A percentile compares a stretch with the other conserved stretches of the same genome.
Evolutionary conservation across 805 yeast species (phyloP).

Genomic region (Pichia gijzeniarum): DNA sequence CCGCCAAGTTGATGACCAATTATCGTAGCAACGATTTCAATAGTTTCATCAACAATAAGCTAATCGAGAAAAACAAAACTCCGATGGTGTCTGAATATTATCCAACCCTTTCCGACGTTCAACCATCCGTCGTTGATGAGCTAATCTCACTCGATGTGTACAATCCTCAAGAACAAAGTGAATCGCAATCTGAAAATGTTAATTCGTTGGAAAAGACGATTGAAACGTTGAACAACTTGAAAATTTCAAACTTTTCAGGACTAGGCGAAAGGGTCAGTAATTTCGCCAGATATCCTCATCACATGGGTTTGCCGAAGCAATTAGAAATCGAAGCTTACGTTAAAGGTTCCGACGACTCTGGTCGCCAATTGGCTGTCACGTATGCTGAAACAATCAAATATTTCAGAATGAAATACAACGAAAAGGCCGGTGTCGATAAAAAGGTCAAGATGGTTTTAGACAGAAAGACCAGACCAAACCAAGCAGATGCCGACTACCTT

Average conservation of each 20-base stretch:
- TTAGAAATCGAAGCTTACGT: slow-evolving; percentile 56
- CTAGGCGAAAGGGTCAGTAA: slow-evolving; percentile 30
- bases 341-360: slow-evolving; percentile 53
- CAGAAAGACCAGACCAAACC: slow-evolving; percentile 45
- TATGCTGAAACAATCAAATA: slow-evolving; percentile 59
- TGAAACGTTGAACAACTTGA: slow-evolving; percentile 27
- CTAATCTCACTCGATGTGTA: slow-evolving; percentile 22
- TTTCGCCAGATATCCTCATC: slow-evolving; percentile 44
- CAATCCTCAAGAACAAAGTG: slow-evolving; percentile 18
- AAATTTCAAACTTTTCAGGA: slow-evolving; percentile 34
- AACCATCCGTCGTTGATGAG: slow-evolving; percentile 56
- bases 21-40: slow-evolving; percentile 42
- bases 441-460: slow-evolving; percentile 56
- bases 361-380: slow-evolving; percentile 55
- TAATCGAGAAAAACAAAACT: slow-evolving; percentile 37
- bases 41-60: slow-evolving; percentile 46
- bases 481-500: slow-evolving; percentile 35
- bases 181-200: slow-evolving; percentile 8
- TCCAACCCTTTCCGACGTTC: slow-evolving; percentile 59
- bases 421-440: slow-evolving; percentile 54
- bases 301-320: slow-evolving; percentile 76
- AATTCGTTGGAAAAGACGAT: slow-evolving; percentile 18
- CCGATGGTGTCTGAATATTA: slow-evolving; percentile 12
- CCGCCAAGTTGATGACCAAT: slow-evolving; percentile 63
- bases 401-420: slow-evolving; percentile 45